Evolutionary conservation across 2,329 filamentous ascomycete genomes (phyloP), one percentile per base, ranked within the genome.

Genomic region (Hypoxylon sp.): DNA sequence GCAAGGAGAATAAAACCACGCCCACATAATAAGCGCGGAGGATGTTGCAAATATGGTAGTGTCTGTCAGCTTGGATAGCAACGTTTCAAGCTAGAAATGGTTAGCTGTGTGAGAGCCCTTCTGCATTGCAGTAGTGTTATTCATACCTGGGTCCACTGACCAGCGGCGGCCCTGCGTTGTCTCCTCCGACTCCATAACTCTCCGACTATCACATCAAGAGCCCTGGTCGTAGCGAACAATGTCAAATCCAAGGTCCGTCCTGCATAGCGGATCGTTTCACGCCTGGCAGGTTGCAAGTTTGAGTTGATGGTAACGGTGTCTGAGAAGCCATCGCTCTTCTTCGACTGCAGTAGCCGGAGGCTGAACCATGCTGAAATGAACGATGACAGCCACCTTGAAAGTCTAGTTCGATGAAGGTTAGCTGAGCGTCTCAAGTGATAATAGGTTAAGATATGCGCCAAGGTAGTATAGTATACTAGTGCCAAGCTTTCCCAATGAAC

Each of bases 211-310:
- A 93, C 88, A 78, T 96, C 93, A 10, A 92, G 76, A 49, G 93
- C 93, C 72, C 93, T 86, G 10, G 89, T 90, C 50, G 88, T 83
- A 10, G 92, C 89, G 77, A 96, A 95, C n/a, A 97, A 83, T 0
- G 93, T 95, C 33, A 97, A 84, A 77, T 97, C 93, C 67, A 97
- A 85, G 1, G 93, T 95, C 73, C 90, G 89, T 49, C 93, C 93
- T 10, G 90, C 92, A 68, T 80, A 76, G 8, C 68, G 66, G 22
- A 74, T 63, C 6, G 71, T 73, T 61, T 71, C 61, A 55, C 75
- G 58, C 44, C 63, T 70, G 20, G 30, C 30, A 22, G 8, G 51
- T 53, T 67, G 70, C 13, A 71, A 70, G 42, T 77, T 75, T 2
- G 76, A 72, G 68, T 79, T 77, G 51, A 73, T 70, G 27, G 78